Conservation (phyloP, 306 rosid genomes). For the Sesbania bispinosa region DNA sequence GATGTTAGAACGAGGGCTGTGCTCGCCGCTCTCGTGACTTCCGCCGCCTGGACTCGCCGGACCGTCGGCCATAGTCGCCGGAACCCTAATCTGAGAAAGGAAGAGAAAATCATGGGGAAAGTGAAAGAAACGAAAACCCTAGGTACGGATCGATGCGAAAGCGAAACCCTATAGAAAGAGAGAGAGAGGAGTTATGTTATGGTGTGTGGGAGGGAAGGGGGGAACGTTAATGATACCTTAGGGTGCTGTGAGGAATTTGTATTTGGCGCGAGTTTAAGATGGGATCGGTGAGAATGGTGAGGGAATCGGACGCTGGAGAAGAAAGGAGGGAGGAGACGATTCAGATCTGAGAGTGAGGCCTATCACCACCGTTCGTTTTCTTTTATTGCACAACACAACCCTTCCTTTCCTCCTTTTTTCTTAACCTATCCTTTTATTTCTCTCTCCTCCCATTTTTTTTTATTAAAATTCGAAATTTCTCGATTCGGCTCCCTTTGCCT, state of each 20-base stretch:
- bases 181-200: too few species aligned
- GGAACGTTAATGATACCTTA: constrained; percentile 37
- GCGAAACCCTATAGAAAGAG: background rate
- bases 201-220: too few species aligned
- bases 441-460: background rate
- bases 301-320: constrained; percentile 99
- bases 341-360: constrained; percentile 55
- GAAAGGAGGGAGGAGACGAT: constrained; percentile 75
- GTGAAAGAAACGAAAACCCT: background rate
- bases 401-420: background rate
- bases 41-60: constrained; percentile 89
- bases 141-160: too few species aligned
- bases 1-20: constrained; percentile 82
- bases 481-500: too few species aligned
- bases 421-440: background rate
- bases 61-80: constrained; percentile 63
- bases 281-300: constrained; percentile 54
- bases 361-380: constrained; percentile 96
- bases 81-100: constrained; percentile 43
- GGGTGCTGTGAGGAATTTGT: constrained; percentile 39
- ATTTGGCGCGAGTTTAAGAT: constrained; percentile 70
- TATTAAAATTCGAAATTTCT: too few species aligned
- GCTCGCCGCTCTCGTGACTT: constrained; percentile 87
- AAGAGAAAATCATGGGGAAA: constrained; percentile 29
- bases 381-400: constrained; percentile 25